Base-by-base conservation (phyloP, 371 early-diverging fungal species). In the Actinomortierella wolfii region DNA sequence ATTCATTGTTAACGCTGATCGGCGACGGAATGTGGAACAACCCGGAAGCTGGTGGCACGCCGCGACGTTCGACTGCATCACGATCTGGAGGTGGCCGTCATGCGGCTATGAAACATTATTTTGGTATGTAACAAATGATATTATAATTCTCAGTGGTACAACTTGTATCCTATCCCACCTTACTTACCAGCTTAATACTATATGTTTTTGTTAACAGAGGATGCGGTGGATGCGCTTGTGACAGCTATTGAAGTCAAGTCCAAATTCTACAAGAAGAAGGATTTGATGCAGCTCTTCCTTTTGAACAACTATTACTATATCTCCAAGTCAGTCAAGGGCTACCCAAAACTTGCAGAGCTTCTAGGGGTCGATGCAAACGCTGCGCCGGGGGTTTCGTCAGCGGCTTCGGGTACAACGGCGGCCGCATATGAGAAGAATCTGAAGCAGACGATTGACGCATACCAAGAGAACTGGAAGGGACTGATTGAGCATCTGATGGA, bases 221-320 rank as follows among this genome's bases (percentile, higher is more conserved):
- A 87, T 73, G 80, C 89, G 4, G 53, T 87, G 18, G 84, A 89
- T 59, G 82, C 87, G 17, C 80, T 92, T 54, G 76, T 81, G 6
- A 66, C 76, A 8, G 85, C 81, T 13, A 61, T 92, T 45, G 91
- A 93, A 44, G 57, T 61, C 0, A 90, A 90, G 68, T 80, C 92
- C 20, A 79, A 83, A 61, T 83, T 81, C 14, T 95, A 95, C 78
- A 92, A 92, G 59, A 87, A 90, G 58, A 83, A 89, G 3, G 41
- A 58, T 7, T 61, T 95, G 40, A 81, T 86, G 0, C 80, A 81
- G 5, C 62, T 95, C 21, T 95, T 95, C 64, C 69, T 92, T 50
- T 78, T 93, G 44, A 95, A 95, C 78, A 95, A 95, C 69, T 90
- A 83, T 62, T 84, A 92, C 56, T 89, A 90, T 63, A 83, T 91